Evolutionary conservation across 805 yeast species (phyloP).

Genomic region (Schizosaccharomyces osmophilus): DNA sequence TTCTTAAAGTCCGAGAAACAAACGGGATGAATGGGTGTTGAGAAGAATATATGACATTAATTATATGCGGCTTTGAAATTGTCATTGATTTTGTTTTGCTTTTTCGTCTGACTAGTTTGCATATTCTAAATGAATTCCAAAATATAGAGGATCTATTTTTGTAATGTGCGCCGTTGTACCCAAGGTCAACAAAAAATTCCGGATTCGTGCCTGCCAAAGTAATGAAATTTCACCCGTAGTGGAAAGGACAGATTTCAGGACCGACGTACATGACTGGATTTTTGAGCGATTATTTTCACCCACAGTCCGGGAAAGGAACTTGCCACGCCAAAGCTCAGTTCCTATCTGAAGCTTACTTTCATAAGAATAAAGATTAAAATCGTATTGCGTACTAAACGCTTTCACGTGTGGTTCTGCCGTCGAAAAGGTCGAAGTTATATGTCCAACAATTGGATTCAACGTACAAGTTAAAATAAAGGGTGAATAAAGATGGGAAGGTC

Average conservation of each 20-base stretch:
- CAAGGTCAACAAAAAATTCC: background rate
- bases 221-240: background rate
- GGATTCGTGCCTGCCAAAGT: slow-evolving; percentile 3
- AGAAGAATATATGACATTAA: too few relatives aligned
- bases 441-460: slow-evolving; percentile 74
- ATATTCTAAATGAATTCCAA: slow-evolving; percentile 16
- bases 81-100: too few relatives aligned
- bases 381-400: slow-evolving; percentile 61
- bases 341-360: slow-evolving; percentile 72
- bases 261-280: background rate
- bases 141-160: background rate
- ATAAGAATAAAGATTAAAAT: slow-evolving; percentile 75
- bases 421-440: slow-evolving; percentile 65
- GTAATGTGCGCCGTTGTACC: background rate
- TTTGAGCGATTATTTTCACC: background rate
- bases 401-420: slow-evolving; percentile 44
- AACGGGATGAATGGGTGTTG: too few relatives aligned
- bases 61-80: too few relatives aligned
- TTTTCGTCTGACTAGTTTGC: background rate
- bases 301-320: too few relatives aligned
- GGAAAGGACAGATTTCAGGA: slow-evolving; percentile 13
- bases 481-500: slow-evolving; percentile 63
- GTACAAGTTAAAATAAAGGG: slow-evolving; percentile 76
- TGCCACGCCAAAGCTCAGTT: slow-evolving; percentile 39
- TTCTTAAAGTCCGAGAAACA: too few relatives aligned